Percentiles rank a stretch among this genome's conserved stretches.
These are phyloP conservation scores for Colletotrichum magnum DNA, from an alignment of 2,329 filamentous ascomycete species.

Conservation along the genomic window DNA sequence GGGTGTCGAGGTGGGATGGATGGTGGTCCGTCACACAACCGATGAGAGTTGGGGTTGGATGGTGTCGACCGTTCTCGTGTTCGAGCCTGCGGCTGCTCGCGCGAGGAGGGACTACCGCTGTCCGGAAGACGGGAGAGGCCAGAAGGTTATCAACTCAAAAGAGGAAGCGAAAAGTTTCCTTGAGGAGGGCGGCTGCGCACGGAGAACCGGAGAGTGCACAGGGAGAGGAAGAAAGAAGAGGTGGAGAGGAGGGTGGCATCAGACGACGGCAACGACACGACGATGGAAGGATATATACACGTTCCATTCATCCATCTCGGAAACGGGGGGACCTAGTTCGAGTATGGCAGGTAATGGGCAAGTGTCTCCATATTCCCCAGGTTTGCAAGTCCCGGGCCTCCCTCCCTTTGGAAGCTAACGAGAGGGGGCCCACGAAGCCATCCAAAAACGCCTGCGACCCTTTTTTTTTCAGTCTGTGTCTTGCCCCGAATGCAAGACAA, in stretches of 20 bases:
- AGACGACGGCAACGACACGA: conserved; percentile 28
- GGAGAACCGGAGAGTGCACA: background rate
- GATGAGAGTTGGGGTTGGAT: background rate
- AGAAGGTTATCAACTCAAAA: conserved; percentile 18
- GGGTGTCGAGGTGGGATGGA: background rate
- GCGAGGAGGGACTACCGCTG: conserved; percentile 9
- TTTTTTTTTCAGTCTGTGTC: conserved; percentile 5
- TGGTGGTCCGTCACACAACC: background rate
- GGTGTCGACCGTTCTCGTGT: conserved; percentile 9
- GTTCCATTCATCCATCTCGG: background rate
- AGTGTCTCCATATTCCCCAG: background rate
- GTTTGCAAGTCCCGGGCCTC: conserved; percentile 5
- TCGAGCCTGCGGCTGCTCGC: background rate
- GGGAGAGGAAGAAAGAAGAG: background rate
- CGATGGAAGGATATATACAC: conserved; percentile 15
- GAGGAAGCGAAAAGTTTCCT: conserved; percentile 4
- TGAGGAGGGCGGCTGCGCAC: background rate
- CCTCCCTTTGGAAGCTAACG: conserved; percentile 22
- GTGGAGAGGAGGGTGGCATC: conserved; percentile 5
- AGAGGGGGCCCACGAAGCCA: conserved; percentile 20
- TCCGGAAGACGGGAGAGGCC: conserved; percentile 11
- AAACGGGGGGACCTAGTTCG: too few relatives aligned
- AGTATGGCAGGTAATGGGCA: background rate
- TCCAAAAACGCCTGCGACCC: conserved; percentile 19
- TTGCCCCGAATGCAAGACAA: conserved; percentile 29